Evolutionary conservation across 2,329 filamentous ascomycete genomes (phyloP), one percentile per base, ranked within the genome.

Genomic region (Trichoderma semiorbis): DNA sequence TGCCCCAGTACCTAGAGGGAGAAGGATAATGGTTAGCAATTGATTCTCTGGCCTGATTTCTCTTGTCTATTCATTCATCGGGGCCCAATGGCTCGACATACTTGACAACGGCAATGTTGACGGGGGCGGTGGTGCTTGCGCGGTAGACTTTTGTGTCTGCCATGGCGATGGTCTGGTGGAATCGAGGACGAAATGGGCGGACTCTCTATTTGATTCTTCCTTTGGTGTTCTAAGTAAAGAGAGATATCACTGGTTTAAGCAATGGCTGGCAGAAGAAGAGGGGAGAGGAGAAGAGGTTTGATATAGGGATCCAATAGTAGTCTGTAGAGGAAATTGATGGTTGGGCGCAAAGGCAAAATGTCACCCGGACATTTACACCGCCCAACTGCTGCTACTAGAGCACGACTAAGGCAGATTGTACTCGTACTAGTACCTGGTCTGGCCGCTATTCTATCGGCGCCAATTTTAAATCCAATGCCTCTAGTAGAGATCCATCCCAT

Each of bases 21-120:
- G 34, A 28, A 24, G 36, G 3, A 61, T 24, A 7, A 3, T 21
- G 7, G 43, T 70, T 30, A 43, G 65, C 2, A 16, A 21, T 16
- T 47, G 58, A 5, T 50, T 21, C 8, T 50, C 21, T 70, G 39
- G 43, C 6, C 21, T 10, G n/a, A 7, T 3, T 24, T 8, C 18
- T 11, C 7, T 28, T 50, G 18, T 53, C 16, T 43, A 5, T 11
- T 24, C 26, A 16, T n/a, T 14, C 14, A 28, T 53, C 14, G 14
- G 21, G 16, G 16, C 21, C 11, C 28, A 62, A 62, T 62, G 24
- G 28, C 57, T 36, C 16, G 57, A 69, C 71, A 24, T 79, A 97
- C 92, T 98, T 98, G 85, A 98, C 96, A 72, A 98, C 95, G 75
- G 95, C 95, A 80, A 98, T 98, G 86, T 98, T 98, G 80, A 98